Evolutionary conservation across 2,329 filamentous ascomycete genomes (phyloP).

Genomic region (Exophiala sp.): DNA sequence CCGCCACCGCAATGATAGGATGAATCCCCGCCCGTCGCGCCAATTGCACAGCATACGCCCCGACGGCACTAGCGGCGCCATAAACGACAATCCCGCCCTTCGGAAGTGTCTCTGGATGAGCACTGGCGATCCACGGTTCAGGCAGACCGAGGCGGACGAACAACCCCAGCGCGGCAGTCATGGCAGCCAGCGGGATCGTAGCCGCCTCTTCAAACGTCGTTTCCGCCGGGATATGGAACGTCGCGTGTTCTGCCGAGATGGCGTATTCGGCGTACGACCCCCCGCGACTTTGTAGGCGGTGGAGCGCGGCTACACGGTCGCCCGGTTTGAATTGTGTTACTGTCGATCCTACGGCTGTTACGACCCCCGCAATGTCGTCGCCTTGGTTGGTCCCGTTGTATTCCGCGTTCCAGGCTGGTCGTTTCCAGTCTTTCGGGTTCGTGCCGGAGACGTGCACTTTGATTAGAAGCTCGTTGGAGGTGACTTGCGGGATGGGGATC

Average conservation of each 20-base stretch:
- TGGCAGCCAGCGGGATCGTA: conserved; percentile 19
- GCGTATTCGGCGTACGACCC: conserved; percentile 55
- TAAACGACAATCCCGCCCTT: conserved; percentile 45
- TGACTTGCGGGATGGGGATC: conserved; percentile 37
- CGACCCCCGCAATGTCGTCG: conserved; percentile 49
- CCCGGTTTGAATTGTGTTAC: conserved; percentile 52
- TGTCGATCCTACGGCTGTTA: conserved; percentile 47
- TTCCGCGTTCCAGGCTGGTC: conserved; percentile 1
- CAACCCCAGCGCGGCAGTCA: conserved; percentile 20
- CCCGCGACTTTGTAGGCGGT: conserved; percentile 45
- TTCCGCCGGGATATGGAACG: conserved; percentile 48
- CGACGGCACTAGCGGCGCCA: conserved; percentile 52
- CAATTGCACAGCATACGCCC: conserved; percentile 54
- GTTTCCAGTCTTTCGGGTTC: conserved; percentile 48
- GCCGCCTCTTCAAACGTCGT: conserved; percentile 46
- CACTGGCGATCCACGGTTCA: conserved; percentile 9
- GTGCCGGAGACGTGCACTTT: conserved; percentile 39
- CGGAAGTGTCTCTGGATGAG: neutral
- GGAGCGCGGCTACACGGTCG: conserved; percentile 48
- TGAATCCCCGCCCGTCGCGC: conserved; percentile 52
- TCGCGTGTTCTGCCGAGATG: conserved; percentile 48
- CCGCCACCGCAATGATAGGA: conserved; percentile 57
- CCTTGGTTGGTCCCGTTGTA: conserved; percentile 38
- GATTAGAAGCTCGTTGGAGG: conserved; percentile 37
- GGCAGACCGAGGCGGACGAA: conserved; percentile 15